Conservation (phyloP, 2,329 filamentous ascomycete genomes). For the Botrytis squamosa region DNA sequence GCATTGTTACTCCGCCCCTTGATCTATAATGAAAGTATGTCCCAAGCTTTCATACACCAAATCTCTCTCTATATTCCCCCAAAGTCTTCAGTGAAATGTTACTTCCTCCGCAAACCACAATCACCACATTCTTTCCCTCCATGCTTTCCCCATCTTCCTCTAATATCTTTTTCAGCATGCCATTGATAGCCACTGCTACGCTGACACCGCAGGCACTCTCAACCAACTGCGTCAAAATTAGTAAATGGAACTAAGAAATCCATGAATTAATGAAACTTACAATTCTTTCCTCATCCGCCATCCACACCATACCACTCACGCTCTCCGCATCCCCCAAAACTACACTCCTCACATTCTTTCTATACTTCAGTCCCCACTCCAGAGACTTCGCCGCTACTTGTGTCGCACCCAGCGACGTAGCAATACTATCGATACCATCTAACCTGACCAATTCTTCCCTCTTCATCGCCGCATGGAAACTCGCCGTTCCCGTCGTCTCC, state of each 20-base stretch:
- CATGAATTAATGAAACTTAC: neutral
- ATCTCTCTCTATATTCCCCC: constrained; percentile 35
- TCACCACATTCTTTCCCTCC: constrained; percentile 70
- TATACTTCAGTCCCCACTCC: constrained; percentile 52
- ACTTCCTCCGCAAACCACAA: constrained; percentile 81
- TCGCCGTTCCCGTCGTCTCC: constrained; percentile 3
- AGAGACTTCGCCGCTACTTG: constrained; percentile 68
- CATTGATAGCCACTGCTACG: constrained; percentile 66
- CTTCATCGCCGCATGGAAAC: constrained; percentile 9
- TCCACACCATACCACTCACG: constrained; percentile 69
- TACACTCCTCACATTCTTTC: constrained; percentile 54
- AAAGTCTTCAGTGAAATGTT: constrained; percentile 64
- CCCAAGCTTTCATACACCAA: neutral
- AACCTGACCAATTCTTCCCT: constrained; percentile 56
- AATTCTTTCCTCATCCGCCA: constrained; percentile 78
- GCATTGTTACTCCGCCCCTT: neutral
- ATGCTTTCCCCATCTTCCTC: constrained; percentile 83
- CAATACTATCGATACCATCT: constrained; percentile 70
- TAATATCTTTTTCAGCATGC: constrained; percentile 51
- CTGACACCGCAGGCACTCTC: constrained; percentile 85
- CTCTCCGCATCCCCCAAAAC: constrained; percentile 76
- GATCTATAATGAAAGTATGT: too few relatives aligned
- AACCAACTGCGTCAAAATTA: constrained; percentile 50
- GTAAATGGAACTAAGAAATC: neutral
- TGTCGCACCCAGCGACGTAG: constrained; percentile 70